Conservation (phyloP, 305 asterid genomes). For the Nicotiana rustica region DNA sequence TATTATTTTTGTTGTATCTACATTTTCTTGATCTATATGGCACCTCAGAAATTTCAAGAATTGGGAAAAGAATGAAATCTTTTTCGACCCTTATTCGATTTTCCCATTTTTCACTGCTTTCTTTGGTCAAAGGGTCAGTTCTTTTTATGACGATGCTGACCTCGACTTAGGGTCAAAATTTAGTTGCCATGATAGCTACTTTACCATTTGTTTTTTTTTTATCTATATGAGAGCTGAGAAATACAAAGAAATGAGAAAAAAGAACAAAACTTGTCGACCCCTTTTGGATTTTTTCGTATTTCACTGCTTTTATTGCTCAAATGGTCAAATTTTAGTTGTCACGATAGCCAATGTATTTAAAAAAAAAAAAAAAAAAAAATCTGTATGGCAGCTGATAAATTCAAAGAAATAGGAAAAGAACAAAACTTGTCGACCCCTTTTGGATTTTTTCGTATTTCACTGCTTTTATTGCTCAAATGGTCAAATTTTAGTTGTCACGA, state of each 20-base stretch:
- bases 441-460: neutral
- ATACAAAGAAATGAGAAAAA: neutral
- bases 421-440: neutral
- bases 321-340: neutral
- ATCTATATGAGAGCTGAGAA: neutral
- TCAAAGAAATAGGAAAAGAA: neutral
- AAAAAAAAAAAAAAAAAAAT: too few relatives aligned
- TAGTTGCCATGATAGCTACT: too few relatives aligned
- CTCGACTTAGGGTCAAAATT: too few relatives aligned
- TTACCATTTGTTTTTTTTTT: too few relatives aligned
- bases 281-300: neutral
- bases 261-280: neutral
- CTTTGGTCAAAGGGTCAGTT: too few relatives aligned
- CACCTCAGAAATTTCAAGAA: neutral
- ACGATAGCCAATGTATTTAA: neutral
- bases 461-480: constrained; percentile 5
- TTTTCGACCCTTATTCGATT: too few relatives aligned
- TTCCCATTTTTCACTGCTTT: too few relatives aligned
- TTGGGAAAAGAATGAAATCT: too few relatives aligned
- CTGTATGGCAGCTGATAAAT: neutral
- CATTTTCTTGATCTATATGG: constrained; percentile 20
- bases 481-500: neutral
- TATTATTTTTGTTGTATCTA: neutral
- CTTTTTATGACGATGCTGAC: too few relatives aligned
- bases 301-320: neutral